These are phyloP conservation scores for Begonia loranthoides DNA, from an alignment of 306 rosid genomes.

Conservation along the genomic window DNA sequence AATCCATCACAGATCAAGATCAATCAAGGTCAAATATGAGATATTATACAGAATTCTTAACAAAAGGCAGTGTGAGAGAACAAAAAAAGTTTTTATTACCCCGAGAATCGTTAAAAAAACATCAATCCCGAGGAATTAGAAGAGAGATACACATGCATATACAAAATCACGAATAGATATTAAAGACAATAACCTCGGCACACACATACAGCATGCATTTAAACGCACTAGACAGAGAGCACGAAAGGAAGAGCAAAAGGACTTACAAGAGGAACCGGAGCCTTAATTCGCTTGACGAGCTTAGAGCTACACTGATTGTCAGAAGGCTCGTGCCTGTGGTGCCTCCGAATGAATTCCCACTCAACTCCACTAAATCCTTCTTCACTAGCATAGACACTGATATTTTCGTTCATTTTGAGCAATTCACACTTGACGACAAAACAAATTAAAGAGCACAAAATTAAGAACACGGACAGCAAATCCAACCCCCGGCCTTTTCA, in stretches of 20 bases:
- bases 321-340: constrained; percentile 12
- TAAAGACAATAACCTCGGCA: too few species aligned
- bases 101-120: too few species aligned
- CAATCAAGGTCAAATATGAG: too few species aligned
- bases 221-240: background rate
- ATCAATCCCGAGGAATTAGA: background rate
- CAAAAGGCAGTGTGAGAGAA: too few species aligned
- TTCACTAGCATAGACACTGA: constrained; percentile 1
- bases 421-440: background rate
- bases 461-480: background rate
- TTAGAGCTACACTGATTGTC: constrained; percentile 13
- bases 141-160: constrained; percentile 1
- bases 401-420: constrained; percentile 4
- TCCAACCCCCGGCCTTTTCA: background rate
- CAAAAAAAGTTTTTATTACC: too few species aligned
- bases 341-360: constrained; percentile 10
- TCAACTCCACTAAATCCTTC: constrained; percentile 13
- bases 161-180: constrained; percentile 1
- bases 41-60: too few species aligned
- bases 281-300: constrained; percentile 12
- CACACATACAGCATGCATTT: too few species aligned
- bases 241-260: background rate
- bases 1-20: too few species aligned
- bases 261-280: constrained; percentile 17
- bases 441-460: too few species aligned